Conservation (phyloP, 352 stramenopile species). For the Globisporangium parvum region DNA sequence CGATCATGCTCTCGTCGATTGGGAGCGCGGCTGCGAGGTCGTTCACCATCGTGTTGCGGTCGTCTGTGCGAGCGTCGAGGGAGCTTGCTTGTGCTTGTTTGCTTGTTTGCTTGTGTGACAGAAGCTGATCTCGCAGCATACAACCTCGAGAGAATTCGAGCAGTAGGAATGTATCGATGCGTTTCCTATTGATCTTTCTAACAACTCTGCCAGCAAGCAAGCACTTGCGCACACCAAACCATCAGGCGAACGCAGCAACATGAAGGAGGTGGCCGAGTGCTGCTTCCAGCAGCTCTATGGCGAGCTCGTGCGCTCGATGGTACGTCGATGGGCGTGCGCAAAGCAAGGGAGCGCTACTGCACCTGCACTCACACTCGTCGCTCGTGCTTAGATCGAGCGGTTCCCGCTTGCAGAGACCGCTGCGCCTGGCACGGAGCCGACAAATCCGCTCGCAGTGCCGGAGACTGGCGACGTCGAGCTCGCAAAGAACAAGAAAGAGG, state of each 20-base stretch:
- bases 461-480: constrained; percentile 32
- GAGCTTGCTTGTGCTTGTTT: not conserved
- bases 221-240: not conserved
- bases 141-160: not conserved
- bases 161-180: too few relatives aligned
- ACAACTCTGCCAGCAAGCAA: not conserved
- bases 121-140: not conserved
- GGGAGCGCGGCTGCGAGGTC: constrained; percentile 41
- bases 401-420: constrained; percentile 37
- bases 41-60: constrained; percentile 13
- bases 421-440: constrained; percentile 7
- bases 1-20: constrained; percentile 63
- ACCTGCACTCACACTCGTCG: not conserved
- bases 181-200: not conserved
- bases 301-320: constrained; percentile 83
- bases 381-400: constrained; percentile 44
- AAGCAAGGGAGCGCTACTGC: too few relatives aligned
- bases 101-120: not conserved
- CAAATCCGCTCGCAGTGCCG: constrained; percentile 11
- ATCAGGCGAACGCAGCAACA: constrained; percentile 10
- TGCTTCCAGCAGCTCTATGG: constrained; percentile 87
- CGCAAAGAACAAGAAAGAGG: constrained; percentile 58
- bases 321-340: constrained; percentile 19
- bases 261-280: constrained; percentile 83
- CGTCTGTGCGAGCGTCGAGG: not conserved